These are phyloP conservation scores for Talaromyces sp. DNA, from an alignment of 2,329 filamentous ascomycete genomes.

Conservation along the genomic window DNA sequence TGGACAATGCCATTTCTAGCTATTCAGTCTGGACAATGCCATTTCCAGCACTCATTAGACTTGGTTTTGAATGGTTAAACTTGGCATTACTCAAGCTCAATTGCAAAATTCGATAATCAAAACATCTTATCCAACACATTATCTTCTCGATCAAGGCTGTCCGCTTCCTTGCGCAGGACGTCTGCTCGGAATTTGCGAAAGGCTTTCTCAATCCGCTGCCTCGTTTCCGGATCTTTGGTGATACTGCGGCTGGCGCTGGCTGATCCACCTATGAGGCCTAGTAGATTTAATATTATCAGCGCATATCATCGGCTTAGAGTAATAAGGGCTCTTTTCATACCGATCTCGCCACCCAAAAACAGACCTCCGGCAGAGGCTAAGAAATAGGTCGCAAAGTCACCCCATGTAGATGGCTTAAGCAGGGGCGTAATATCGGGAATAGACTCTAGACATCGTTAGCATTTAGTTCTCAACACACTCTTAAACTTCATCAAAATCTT, in stretches of 20 bases:
- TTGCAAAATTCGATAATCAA: not conserved
- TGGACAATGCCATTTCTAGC: no score
- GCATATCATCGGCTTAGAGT: not conserved
- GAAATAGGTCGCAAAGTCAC: constrained; percentile 58
- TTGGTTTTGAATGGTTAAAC: no score
- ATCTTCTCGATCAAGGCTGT: constrained; percentile 45
- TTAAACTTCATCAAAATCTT: no score
- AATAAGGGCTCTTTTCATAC: constrained; percentile 13
- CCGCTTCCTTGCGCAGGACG: constrained; percentile 54
- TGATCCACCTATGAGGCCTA: constrained; percentile 53
- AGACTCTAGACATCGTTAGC: constrained; percentile 37
- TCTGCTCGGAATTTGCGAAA: constrained; percentile 59
- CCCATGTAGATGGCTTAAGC: constrained; percentile 51
- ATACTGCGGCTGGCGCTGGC: constrained; percentile 50
- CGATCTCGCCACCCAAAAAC: constrained; percentile 58
- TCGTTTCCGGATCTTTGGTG: constrained; percentile 47
- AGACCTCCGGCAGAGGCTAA: constrained; percentile 58
- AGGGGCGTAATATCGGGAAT: constrained; percentile 57
- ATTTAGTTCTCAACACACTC: no score
- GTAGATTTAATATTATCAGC: not conserved
- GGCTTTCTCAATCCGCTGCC: constrained; percentile 55
- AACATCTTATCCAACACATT: constrained; percentile 23
- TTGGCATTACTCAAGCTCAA: not conserved
- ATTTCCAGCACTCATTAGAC: no score
- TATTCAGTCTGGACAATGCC: no score